phyloP scores from a whole-genome alignment of 2,329 filamentous ascomycete species.

The Exophiala sp. region DNA sequence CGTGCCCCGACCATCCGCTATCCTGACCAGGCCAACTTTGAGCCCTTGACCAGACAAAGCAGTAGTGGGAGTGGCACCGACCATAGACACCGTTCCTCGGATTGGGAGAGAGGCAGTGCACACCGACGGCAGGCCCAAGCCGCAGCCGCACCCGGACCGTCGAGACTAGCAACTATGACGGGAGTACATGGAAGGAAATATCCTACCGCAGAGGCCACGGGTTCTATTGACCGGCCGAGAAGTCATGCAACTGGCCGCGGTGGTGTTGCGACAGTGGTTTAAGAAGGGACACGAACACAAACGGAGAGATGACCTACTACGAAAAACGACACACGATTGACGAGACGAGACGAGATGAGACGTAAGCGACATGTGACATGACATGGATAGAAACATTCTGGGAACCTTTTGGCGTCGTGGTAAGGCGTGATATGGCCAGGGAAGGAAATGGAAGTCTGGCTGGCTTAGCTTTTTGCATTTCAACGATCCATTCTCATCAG shows the following conservation, averaged over 20 bases:
- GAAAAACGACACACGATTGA: neutral
- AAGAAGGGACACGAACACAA: neutral
- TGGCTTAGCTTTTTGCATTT: no score
- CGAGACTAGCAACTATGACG: constrained; percentile 23
- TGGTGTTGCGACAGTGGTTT: constrained; percentile 16
- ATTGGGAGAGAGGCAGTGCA: constrained; percentile 15
- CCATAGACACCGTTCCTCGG: constrained; percentile 17
- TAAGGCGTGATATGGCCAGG: no score
- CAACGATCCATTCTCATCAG: no score
- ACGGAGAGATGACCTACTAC: no score
- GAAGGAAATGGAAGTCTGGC: no score
- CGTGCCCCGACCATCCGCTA: constrained; percentile 17
- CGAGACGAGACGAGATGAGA: constrained; percentile 3
- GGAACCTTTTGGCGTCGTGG: neutral
- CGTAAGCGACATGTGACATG: neutral
- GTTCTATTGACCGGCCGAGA: constrained; percentile 21
- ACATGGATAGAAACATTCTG: neutral
- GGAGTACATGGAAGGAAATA: constrained; percentile 27
- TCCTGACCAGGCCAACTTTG: constrained; percentile 14
- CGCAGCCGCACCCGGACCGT: constrained; percentile 2
- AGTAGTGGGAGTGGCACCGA: constrained; percentile 24
- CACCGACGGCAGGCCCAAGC: constrained; percentile 11
- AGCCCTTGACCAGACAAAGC: constrained; percentile 21
- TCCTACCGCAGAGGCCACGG: constrained; percentile 22
- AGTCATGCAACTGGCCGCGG: constrained; percentile 16